These are phyloP conservation scores for Ustilago xerochloae DNA, from an alignment of 1,284 basidiomycete genomes.

Conservation along the genomic window DNA sequence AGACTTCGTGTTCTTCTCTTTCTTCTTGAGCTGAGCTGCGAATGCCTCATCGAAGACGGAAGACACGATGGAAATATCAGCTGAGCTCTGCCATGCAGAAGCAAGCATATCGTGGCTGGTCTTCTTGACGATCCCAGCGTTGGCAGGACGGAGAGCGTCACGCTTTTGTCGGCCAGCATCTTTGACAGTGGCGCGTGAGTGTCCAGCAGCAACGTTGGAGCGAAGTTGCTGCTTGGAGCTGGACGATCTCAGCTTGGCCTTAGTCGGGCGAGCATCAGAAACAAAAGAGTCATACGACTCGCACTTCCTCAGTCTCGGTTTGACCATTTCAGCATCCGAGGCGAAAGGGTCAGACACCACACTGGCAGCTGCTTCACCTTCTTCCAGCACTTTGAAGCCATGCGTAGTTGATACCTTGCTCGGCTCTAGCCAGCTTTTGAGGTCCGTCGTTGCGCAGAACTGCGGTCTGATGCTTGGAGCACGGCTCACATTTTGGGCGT, in stretches of 20 bases:
- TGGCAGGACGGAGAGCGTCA: constrained; percentile 6
- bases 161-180: constrained; percentile 27
- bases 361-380: constrained; percentile 18
- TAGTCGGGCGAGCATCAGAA: neutral
- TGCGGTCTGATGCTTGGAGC: constrained; percentile 60
- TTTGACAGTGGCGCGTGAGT: neutral
- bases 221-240: constrained; percentile 27
- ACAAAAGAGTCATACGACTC: constrained; percentile 13
- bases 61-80: constrained; percentile 28
- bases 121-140: constrained; percentile 4
- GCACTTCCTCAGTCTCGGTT: constrained; percentile 4
- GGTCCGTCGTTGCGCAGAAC: constrained; percentile 56
- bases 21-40: constrained; percentile 15
- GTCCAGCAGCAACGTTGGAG: neutral
- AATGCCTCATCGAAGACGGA: constrained; percentile 43
- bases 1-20: neutral
- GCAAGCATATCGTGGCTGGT: constrained; percentile 4
- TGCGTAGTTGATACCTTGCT: constrained; percentile 32
- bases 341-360: constrained; percentile 25
- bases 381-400: constrained; percentile 33
- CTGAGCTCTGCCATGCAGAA: constrained; percentile 36
- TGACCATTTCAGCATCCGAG: constrained; percentile 20
- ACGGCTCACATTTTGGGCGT: constrained; percentile 29
- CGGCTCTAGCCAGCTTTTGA: constrained; percentile 58
- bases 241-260: constrained; percentile 26